Conservation (phyloP, 2,329 filamentous ascomycete species). For the Harringtonia aguacate region DNA sequence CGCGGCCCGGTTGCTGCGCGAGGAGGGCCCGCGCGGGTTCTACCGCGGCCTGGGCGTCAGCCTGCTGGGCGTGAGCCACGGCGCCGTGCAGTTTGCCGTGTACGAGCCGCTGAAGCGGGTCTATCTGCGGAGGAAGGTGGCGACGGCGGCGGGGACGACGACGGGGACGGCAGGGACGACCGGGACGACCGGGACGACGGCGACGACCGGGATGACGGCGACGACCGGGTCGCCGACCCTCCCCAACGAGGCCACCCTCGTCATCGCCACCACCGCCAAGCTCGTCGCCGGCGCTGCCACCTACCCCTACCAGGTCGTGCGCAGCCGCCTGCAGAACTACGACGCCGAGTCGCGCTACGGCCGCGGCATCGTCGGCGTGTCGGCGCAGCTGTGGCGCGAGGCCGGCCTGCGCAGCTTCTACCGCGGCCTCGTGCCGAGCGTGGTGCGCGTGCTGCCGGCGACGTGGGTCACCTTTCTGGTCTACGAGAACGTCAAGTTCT, state of each 20-base stretch:
- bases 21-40: constrained; percentile 70
- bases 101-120: constrained; percentile 62
- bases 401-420: constrained; percentile 84
- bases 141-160: constrained; percentile 5
- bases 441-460: constrained; percentile 84
- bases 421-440: constrained; percentile 76
- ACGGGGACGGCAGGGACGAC: neutral
- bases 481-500: constrained; percentile 83
- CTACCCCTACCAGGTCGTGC: constrained; percentile 90
- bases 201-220: neutral
- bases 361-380: constrained; percentile 58
- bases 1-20: constrained; percentile 50
- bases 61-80: constrained; percentile 79
- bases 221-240: constrained; percentile 6
- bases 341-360: constrained; percentile 66
- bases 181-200: neutral
- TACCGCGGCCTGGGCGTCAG: constrained; percentile 80
- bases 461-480: constrained; percentile 96
- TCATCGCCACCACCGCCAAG: constrained; percentile 72
- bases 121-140: constrained; percentile 37
- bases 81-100: constrained; percentile 89
- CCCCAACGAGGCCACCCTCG: constrained; percentile 63
- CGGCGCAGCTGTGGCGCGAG: constrained; percentile 61
- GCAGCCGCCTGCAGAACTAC: constrained; percentile 83
- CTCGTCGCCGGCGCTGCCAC: constrained; percentile 80